phyloP scores from a whole-genome alignment of 305 asterid species.

The Solanum hybrid region DNA sequence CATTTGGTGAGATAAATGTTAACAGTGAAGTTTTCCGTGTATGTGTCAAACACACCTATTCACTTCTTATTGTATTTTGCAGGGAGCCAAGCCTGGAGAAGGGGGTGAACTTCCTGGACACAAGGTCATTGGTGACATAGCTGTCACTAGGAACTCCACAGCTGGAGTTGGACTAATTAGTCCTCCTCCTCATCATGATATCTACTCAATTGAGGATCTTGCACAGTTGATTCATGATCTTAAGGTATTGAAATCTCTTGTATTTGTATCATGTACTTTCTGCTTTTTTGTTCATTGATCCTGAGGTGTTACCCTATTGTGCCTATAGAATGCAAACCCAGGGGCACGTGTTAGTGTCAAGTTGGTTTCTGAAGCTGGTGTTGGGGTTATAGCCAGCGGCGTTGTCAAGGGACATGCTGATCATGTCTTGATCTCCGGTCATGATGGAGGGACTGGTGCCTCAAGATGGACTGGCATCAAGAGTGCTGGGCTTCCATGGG shows the following conservation, averaged over 20 bases:
- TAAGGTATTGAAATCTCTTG: conserved; percentile 41
- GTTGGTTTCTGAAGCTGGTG: conserved; percentile 99
- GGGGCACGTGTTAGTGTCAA: conserved; percentile 96
- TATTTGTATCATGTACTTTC: background rate
- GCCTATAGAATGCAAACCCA: conserved; percentile 82
- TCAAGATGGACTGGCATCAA: conserved; percentile 99
- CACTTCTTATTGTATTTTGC: conserved; percentile 8
- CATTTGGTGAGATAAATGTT: conserved; percentile 36
- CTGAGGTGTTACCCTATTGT: background rate
- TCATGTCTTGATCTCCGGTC: conserved; percentile 95
- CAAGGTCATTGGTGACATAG: conserved; percentile 97
- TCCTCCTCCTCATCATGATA: conserved; percentile 99
- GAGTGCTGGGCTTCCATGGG: conserved; percentile 99
- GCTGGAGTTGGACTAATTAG: conserved; percentile 98
- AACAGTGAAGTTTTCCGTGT: background rate
- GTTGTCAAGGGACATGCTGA: conserved; percentile 99
- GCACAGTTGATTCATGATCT: conserved; percentile 97
- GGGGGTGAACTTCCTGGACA: conserved; percentile 99
- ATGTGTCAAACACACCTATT: background rate
- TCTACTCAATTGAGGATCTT: conserved; percentile 96
- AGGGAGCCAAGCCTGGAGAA: conserved; percentile 99
- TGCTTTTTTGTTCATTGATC: conserved; percentile 2
- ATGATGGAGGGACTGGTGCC: conserved; percentile 99
- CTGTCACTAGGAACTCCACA: conserved; percentile 91
- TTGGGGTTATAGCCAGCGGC: conserved; percentile 97